These are phyloP conservation scores for Irpex lacteus DNA, from an alignment of 1,284 basidiomycete species.

Conservation along the genomic window DNA sequence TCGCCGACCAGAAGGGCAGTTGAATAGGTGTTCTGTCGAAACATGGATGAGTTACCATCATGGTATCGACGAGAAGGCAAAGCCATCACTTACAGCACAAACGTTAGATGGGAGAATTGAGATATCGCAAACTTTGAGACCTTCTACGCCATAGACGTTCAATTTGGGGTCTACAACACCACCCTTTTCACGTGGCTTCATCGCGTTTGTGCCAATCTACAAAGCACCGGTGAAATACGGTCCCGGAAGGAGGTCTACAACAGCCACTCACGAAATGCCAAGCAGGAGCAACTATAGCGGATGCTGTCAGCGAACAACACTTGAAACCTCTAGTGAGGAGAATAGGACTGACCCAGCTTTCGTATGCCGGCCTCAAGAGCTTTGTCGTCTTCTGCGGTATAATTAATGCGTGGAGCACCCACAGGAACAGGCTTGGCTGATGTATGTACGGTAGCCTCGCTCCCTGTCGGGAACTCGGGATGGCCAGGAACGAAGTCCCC, in stretches of 20 bases:
- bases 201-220: conserved; percentile 40
- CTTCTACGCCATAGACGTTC: conserved; percentile 69
- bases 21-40: conserved; percentile 57
- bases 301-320: neutral
- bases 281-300: conserved; percentile 17
- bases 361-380: conserved; percentile 61
- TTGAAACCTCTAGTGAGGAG: neutral
- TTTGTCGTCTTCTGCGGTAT: conserved; percentile 58
- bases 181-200: conserved; percentile 69
- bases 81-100: conserved; percentile 17
- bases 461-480: conserved; percentile 27
- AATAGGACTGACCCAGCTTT: conserved; percentile 16
- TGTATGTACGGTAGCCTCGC: conserved; percentile 9
- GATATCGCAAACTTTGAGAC: conserved; percentile 62
- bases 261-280: conserved; percentile 25
- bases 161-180: conserved; percentile 72
- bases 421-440: conserved; percentile 15
- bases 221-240: conserved; percentile 2
- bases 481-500: conserved; percentile 30
- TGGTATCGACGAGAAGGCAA: neutral
- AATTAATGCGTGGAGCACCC: conserved; percentile 43
- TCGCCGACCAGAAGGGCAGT: conserved; percentile 66
- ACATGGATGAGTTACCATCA: neutral
- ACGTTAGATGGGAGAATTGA: conserved; percentile 57
- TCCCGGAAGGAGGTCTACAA: neutral